Percentiles rank a stretch among this genome's conserved stretches.
phyloP scores from a whole-genome alignment of 116 monocot genomes.

The Iris pallida region DNA sequence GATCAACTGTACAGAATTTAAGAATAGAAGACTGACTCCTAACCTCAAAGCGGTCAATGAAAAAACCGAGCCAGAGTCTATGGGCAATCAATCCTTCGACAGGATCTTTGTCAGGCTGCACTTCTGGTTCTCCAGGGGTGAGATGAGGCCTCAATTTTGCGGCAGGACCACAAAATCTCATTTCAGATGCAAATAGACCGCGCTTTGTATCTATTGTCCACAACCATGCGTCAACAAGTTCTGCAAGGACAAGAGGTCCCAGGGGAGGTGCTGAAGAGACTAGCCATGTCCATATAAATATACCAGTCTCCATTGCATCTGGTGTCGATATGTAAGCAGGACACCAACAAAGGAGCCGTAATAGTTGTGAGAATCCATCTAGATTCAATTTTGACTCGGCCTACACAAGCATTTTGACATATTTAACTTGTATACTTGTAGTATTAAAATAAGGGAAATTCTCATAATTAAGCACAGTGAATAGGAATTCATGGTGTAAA shows the following conservation, averaged over 20 bases:
- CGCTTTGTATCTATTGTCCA: slow-evolving; percentile 99
- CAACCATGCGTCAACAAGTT: slow-evolving; percentile 99
- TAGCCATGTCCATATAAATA: slow-evolving; percentile 99
- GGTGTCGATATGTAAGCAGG: slow-evolving; percentile 97
- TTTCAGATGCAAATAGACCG: slow-evolving; percentile 90
- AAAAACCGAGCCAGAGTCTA: slow-evolving; percentile 95
- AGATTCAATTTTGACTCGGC: slow-evolving; percentile 49
- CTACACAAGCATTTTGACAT: slow-evolving; percentile 16
- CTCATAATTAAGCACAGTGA: not conserved
- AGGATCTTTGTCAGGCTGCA: slow-evolving; percentile 65
- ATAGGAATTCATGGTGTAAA: not conserved
- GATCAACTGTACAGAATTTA: not conserved
- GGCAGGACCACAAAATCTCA: slow-evolving; percentile 82
- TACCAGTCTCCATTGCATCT: slow-evolving; percentile 97
- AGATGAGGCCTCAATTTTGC: slow-evolving; percentile 95
- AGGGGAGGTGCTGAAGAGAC: slow-evolving; percentile 87
- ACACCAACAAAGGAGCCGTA: slow-evolving; percentile 95
- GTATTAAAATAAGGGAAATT: not conserved
- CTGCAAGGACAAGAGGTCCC: slow-evolving; percentile 88
- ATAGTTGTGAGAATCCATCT: slow-evolving; percentile 84
- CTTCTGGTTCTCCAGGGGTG: slow-evolving; percentile 82
- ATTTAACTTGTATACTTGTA: slow-evolving; percentile 5
- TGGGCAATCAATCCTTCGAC: slow-evolving; percentile 90
- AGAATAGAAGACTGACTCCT: slow-evolving; percentile 2
- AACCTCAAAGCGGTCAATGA: slow-evolving; percentile 99